Base-by-base conservation (phyloP, 2,329 filamentous ascomycete species). In the Falciphora oryzae region DNA sequence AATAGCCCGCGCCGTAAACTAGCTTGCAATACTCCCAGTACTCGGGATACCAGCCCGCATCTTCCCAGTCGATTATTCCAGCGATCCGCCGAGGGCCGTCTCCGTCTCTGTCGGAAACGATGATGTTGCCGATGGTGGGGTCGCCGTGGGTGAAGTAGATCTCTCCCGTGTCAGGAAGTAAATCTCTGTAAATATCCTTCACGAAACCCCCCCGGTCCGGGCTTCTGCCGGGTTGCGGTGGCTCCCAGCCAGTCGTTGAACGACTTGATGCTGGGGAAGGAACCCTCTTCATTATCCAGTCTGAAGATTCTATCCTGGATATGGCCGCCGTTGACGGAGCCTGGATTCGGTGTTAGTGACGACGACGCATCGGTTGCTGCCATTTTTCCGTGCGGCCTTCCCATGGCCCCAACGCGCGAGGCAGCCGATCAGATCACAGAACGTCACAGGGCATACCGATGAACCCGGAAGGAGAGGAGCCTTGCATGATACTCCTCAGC, bases 131-230 rank as follows among this genome's bases (percentile, higher is more conserved):
- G 65, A 65, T 71, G 65, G 73, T 72, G 29, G 76, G 69, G 68
- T 76, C 74, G 61, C 64, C 70, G 67, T 76, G 74, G 25, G 73
- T 76, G 61, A 76, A 73, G 38, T 70, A 71, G 58, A 76, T 72
- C 28, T 65, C 57, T 10, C 62, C 67, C 63, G 73, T 65, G 65
- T 60, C 59, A 10, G 59, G 4, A 25, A 60, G 59, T 61, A 66
- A 65, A 65, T 66, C 63, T 25, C 68, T 66, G 59, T 63, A 71
- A 22, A 69, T 70, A 66, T 75, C 70, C 44, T 65, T 61, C 38
- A 2, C 7, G 18, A 32, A 31, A 31, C 1, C 25, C 62, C 50
- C 63, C 53, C 18, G 62, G 57, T 44, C 62, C 61, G 31, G 64
- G 64, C 38, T 53, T 57, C 13, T 61, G 44, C 50, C 62, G 66